A percentile compares a stretch with the other conserved stretches of the same genome.
Evolutionary conservation across 192 early-diverging fungal genomes (phyloP).

Genomic region (Coemansia umbellata): DNA sequence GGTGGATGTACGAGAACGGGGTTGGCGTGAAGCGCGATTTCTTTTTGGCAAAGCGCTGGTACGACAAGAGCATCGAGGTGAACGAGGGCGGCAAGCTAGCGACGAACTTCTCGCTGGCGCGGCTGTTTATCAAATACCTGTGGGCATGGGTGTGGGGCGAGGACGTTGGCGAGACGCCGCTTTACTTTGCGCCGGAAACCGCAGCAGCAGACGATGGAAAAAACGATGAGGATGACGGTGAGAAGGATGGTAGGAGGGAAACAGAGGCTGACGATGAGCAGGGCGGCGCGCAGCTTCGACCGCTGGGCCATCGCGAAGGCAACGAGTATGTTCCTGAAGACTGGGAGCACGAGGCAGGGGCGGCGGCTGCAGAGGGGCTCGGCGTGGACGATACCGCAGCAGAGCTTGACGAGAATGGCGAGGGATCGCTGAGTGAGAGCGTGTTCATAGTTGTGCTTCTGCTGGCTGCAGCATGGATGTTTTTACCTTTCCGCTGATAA

Average conservation of each 20-base stretch:
- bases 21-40: constrained; percentile 87
- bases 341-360: constrained; percentile 13
- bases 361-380: not conserved
- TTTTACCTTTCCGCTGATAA: constrained; percentile 18
- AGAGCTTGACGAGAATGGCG: constrained; percentile 3
- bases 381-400: not conserved
- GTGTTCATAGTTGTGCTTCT: constrained; percentile 25
- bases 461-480: constrained; percentile 41
- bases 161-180: constrained; percentile 52
- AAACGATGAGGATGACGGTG: constrained; percentile 4
- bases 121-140: constrained; percentile 62
- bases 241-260: constrained; percentile 1
- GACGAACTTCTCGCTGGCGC: constrained; percentile 67
- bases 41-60: constrained; percentile 89
- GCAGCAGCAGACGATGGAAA: constrained; percentile 3
- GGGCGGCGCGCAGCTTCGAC: not conserved
- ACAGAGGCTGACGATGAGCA: constrained; percentile 12
- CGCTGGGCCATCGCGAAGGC: not conserved
- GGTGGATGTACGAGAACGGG: constrained; percentile 95
- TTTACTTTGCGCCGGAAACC: constrained; percentile 43
- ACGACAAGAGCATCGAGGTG: constrained; percentile 74
- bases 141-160: constrained; percentile 62
- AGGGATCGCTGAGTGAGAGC: constrained; percentile 19
- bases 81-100: constrained; percentile 81
- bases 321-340: constrained; percentile 1